Evolutionary conservation across 768 basidiomycete species (phyloP).

Genomic region (Boletus eberwhitei): DNA sequence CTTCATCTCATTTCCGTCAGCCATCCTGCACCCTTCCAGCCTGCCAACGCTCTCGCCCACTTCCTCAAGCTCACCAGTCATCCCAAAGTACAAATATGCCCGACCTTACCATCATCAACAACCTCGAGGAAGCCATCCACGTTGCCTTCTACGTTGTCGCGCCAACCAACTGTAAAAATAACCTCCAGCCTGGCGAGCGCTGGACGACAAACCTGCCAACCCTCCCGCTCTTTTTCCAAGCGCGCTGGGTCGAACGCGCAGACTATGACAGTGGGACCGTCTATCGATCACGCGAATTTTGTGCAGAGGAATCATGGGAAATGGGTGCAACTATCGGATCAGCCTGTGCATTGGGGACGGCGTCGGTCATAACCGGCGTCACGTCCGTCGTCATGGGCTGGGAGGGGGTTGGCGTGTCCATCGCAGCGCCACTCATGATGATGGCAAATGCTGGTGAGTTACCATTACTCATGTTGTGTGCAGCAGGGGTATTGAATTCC

Average conservation of each 20-base stretch:
- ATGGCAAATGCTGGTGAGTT: constrained; percentile 11
- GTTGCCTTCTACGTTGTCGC: constrained; percentile 18
- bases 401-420: neutral
- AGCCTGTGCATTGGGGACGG: constrained; percentile 18
- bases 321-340: constrained; percentile 15
- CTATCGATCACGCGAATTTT: constrained; percentile 13
- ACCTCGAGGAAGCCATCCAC: constrained; percentile 19
- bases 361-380: constrained; percentile 15
- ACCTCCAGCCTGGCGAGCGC: constrained; percentile 15
- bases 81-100: constrained; percentile 8
- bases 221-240: constrained; percentile 12
- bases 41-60: neutral
- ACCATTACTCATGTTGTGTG: neutral
- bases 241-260: constrained; percentile 9
- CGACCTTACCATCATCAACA: constrained; percentile 17
- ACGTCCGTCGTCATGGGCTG: constrained; percentile 1
- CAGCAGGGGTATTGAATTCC: neutral
- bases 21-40: too few species aligned
- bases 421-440: constrained; percentile 12
- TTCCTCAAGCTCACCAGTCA: neutral
- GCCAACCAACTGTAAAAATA: constrained; percentile 12
- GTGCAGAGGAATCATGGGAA: constrained; percentile 16
- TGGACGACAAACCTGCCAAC: constrained; percentile 16
- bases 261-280: constrained; percentile 7
- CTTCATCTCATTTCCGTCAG: too few species aligned